phyloP scores from a whole-genome alignment of 768 basidiomycete genomes.

The Lentinula aciculospora region DNA sequence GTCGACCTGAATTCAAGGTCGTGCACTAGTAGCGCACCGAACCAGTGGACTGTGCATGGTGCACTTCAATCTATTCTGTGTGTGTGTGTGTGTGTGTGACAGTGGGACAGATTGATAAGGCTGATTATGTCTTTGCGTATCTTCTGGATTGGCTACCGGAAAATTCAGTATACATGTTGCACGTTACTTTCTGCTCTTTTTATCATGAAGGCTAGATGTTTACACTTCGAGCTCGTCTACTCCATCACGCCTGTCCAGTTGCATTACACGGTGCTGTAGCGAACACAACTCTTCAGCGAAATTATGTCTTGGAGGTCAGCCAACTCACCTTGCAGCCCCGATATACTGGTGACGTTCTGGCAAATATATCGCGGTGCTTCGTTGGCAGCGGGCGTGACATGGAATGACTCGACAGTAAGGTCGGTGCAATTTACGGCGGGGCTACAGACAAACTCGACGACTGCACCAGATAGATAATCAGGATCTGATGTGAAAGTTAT shows the following conservation, averaged over 20 bases:
- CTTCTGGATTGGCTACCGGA: too few species aligned
- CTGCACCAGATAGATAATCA: constrained; percentile 19
- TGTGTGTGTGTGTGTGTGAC: too few species aligned
- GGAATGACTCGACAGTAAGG: constrained; percentile 35
- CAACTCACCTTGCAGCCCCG: constrained; percentile 18
- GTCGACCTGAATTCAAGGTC: background rate
- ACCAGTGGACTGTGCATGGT: too few species aligned
- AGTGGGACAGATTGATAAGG: too few species aligned
- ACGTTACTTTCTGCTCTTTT: too few species aligned
- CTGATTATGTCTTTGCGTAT: too few species aligned
- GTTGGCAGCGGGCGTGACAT: constrained; percentile 30
- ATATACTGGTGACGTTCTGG: constrained; percentile 35
- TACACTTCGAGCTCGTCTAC: too few species aligned
- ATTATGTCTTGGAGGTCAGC: background rate
- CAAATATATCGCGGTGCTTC: constrained; percentile 35
- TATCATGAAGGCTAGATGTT: too few species aligned
- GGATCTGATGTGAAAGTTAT: background rate
- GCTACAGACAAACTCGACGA: constrained; percentile 48
- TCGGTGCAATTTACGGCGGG: constrained; percentile 38
- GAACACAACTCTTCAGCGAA: background rate
- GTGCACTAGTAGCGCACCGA: too few species aligned
- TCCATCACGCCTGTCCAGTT: background rate
- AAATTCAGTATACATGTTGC: too few species aligned
- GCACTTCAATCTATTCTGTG: too few species aligned
- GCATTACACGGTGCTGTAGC: constrained; percentile 1